A percentile compares a stretch with the other conserved stretches of the same genome.
Conservation (phyloP, 257 asterid genomes). For the Thymus quinquecostatus region DNA sequence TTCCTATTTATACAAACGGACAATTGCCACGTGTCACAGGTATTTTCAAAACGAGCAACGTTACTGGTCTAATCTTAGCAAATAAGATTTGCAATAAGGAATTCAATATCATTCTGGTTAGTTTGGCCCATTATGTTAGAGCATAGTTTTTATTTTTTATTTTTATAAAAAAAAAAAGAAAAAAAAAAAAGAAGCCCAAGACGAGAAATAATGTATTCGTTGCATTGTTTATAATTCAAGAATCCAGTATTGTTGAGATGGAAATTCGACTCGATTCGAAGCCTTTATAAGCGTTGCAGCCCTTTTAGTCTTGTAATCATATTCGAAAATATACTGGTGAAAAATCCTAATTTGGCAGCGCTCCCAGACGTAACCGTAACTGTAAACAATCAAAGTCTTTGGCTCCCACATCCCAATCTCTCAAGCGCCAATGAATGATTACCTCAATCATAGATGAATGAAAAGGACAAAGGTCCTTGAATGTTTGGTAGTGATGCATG, state of each 20-base stretch:
- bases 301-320: no score
- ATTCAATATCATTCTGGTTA: background rate
- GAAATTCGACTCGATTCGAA: no score
- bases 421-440: background rate
- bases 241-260: background rate
- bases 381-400: no score
- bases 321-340: no score
- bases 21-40: no score
- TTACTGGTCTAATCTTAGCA: no score
- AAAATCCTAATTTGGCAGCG: no score
- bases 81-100: background rate
- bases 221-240: background rate
- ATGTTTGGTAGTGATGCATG: conserved; percentile 18
- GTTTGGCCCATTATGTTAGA: background rate
- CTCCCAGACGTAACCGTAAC: no score
- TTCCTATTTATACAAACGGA: no score
- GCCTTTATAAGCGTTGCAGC: no score
- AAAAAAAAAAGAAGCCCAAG: no score
- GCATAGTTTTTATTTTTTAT: background rate
- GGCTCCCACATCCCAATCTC: background rate
- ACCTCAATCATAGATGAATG: conserved; percentile 2
- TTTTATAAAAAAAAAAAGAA: background rate
- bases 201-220: background rate
- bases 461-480: conserved; percentile 23
- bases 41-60: no score